Evolutionary conservation across 1,139 yeast genomes (phyloP), one percentile per base, ranked within the genome.

Genomic region (Entelexis sorbosivorans): DNA sequence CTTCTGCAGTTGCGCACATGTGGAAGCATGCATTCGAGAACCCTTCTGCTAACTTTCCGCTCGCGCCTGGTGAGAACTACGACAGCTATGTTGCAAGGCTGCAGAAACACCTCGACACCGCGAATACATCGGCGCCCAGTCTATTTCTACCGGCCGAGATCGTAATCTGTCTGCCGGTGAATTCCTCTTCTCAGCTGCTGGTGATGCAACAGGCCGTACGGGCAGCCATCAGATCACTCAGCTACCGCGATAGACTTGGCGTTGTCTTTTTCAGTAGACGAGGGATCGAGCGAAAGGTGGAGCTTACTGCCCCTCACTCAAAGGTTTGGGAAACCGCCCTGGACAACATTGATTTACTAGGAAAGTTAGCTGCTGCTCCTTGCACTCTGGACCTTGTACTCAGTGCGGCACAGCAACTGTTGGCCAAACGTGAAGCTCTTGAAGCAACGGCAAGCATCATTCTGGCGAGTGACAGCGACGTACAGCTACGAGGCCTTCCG

Each of bases 21-120:
- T 52, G 55, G 55, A 14, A 34, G 13, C 24, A 17, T 5, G 55
- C 50, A 4, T n/a, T 52, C 2, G 16, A n/a, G 13, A 29, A 51
- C 13, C 44, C 38, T 1, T 3, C 6, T 13, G 44, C 44, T 13
- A 42, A 52, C n/a, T 52, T 52, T 19, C 55, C 55, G 2, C 31
- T 52, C 5, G 31, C 33, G 22, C 55, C 52, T n/a, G 28, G 29
- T 3, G 9, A 19, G 11, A 26, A 11, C 3, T 43, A 6, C 16
- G 31, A 19, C 14, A 5, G 20, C 2, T 35, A 31, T 32, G n/a
- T 47, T 2, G 19, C 32, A 8, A 22, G 16, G 8, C 28, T 33
- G 1, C 42, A 45, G 26, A 16, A 3, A 17, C n/a, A 38, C 13
- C 17, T 40, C 1, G 42, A 36, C 11, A 14, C 3, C 17, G 20